Evolutionary conservation across 805 yeast species (phyloP), one percentile per base, ranked within the genome.

Genomic region (Metahyphopichia silvanorum): DNA sequence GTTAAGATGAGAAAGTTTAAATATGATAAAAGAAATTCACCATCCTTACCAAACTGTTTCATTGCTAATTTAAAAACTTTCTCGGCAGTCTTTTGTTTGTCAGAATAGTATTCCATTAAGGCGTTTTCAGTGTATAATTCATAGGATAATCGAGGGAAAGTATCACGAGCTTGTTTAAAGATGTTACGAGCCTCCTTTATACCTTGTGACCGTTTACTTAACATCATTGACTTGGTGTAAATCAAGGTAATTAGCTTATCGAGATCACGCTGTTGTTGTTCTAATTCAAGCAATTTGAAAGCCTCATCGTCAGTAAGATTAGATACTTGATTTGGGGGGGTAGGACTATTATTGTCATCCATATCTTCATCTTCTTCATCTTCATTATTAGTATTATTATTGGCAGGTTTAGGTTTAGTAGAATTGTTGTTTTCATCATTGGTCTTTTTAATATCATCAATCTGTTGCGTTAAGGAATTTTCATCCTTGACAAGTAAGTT

Each of bases 41-140:
- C 82, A 40, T 78, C 65, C 11, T 59, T 73, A 10, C 68, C 57
- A 22, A 66, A 76, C 27, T 61, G 51, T 51, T 78, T 85, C 63
- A 86, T 63, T 6, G 94, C 97, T 27, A 86, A 57, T 40, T 85
- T 94, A 53, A 86, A 82, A 13, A 89, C 79, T 50, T 81, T 81
- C 32, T 73, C 64, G 0, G 96, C 89, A 27, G 85, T 77, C 33
- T 76, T 79, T 16, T 71, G 61, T 39, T 80, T 83, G 38, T 76
- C 80, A 38, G 81, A 69, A 44, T 76, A 77, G 45, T 74, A 79
- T 51, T 91, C 98, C 65, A 88, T 68, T 51, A 77, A 65, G 1
- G 97, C 96, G 48, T 84, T 82, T 38, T 86, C 91, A 14, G 81
- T 79, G 57, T 74, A 91, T 14, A 91, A 73, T 45, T 86, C 86